Base-by-base conservation (phyloP, 75 land plant species). In the Isoetes taiwanensis region DNA sequence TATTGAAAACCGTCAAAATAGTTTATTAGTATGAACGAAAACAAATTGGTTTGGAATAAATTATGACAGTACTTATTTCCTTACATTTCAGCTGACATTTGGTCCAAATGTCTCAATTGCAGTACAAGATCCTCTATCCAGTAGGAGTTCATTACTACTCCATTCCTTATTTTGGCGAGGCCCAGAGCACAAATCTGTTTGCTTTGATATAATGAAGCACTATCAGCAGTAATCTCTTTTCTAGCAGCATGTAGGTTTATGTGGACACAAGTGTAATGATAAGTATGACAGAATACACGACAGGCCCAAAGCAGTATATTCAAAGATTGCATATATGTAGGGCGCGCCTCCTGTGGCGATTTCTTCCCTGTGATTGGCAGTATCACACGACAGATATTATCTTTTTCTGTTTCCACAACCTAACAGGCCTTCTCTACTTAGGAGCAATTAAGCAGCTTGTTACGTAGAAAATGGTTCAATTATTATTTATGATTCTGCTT, bases 401-500 rank as follows among this genome's bases (percentile, higher is more conserved):
- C 32, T 88, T 80, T 68, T 88, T 88, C 65, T 88, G 95, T 62
- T 83, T 84, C n/a, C 95, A 88, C 61, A 88, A 88, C 61, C 95
- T 88, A 17, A 88, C 95, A 17, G 88, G 63, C 76, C 54, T 76
- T 88, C 2, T 81, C 88, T 21, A 48, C 88, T 2, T 41, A 72
- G 11, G 38, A 73, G 14, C 95, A 88, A 54, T 55, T 88, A 56
- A 64, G 40, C 41, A 74, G 26, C 80, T 88, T 5, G 95, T 88
- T 19, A 59, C 76, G 17, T 88, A 54, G 64, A 74, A 26, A 83
- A 84, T 61, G 96, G 95, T 1, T 83, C 88, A 1, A 83, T 88
- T 31, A 83, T 88, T 30, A 72, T 89, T 0, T 84, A 74, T 43
- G 89, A 89, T 34, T 74, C 96, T 38, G 83, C 85, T 11, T 89